phyloP scores from a whole-genome alignment of 1,139 yeast genomes.

The Geotrichum cucujoidarum region DNA sequence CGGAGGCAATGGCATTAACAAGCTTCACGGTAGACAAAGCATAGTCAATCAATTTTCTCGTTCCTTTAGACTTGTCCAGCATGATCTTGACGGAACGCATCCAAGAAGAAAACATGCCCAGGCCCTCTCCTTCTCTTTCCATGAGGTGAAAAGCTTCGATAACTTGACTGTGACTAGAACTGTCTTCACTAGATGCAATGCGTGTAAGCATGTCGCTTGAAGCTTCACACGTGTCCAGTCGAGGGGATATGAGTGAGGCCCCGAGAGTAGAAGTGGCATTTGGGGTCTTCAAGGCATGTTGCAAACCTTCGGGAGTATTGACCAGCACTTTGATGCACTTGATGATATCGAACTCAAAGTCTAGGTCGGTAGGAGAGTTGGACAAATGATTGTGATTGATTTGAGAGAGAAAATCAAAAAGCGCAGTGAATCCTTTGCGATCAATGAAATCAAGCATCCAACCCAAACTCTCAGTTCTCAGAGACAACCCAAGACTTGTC shows the following conservation, averaged over 20 bases:
- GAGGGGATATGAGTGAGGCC: slow-evolving; percentile 55
- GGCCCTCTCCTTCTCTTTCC: slow-evolving; percentile 59
- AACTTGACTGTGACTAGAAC: slow-evolving; percentile 57
- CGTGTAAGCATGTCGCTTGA: slow-evolving; percentile 73
- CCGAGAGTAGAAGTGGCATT: slow-evolving; percentile 54
- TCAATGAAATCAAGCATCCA: slow-evolving; percentile 85
- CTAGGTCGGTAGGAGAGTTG: slow-evolving; percentile 43
- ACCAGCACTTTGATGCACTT: slow-evolving; percentile 60
- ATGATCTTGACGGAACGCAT: slow-evolving; percentile 64
- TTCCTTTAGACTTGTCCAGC: slow-evolving; percentile 79
- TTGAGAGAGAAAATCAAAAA: slow-evolving; percentile 55
- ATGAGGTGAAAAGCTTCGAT: slow-evolving; percentile 59
- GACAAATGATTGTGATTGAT: slow-evolving; percentile 36
- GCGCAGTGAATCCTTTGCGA: slow-evolving; percentile 84
- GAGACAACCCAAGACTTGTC: slow-evolving; percentile 81
- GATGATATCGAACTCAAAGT: slow-evolving; percentile 55
- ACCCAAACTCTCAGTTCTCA: slow-evolving; percentile 83
- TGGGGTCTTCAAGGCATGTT: slow-evolving; percentile 48
- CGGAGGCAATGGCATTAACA: slow-evolving; percentile 64
- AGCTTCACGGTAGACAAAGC: slow-evolving; percentile 73
- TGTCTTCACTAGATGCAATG: slow-evolving; percentile 47
- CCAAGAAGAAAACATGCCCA: slow-evolving; percentile 79
- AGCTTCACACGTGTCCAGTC: slow-evolving; percentile 68
- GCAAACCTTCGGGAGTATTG: slow-evolving; percentile 53
- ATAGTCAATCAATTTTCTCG: slow-evolving; percentile 72